Percentiles rank a stretch among this genome's conserved stretches.
Evolutionary conservation across 768 basidiomycete genomes (phyloP).

Genomic region (Leccinellum rugosiceps): DNA sequence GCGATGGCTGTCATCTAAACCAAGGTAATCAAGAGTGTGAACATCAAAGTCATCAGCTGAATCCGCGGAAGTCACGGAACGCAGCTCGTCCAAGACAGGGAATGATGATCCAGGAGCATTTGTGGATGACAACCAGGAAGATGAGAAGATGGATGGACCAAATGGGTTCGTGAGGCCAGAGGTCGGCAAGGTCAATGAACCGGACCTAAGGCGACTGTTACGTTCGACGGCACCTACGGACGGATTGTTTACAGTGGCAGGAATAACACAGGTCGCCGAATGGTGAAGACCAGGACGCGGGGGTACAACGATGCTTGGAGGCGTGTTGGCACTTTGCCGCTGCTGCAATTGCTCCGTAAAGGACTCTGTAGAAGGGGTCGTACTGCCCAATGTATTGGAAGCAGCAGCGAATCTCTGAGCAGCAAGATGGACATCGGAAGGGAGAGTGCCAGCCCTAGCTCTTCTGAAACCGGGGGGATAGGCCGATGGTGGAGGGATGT

Average conservation of each 20-base stretch:
- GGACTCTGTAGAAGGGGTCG: conserved; percentile 48
- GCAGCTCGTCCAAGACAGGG: conserved; percentile 73
- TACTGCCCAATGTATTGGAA: conserved; percentile 52
- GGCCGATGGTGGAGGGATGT: conserved; percentile 64
- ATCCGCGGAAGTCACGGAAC: conserved; percentile 76
- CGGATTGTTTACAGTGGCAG: conserved; percentile 43
- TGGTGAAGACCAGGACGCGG: conserved; percentile 71
- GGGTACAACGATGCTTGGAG: conserved; percentile 43
- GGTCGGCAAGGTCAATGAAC: conserved; percentile 84
- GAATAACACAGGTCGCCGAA: conserved; percentile 62
- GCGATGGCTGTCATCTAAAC: conserved; percentile 77
- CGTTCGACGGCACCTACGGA: conserved; percentile 46
- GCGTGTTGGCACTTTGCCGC: conserved; percentile 35
- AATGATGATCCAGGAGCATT: conserved; percentile 56
- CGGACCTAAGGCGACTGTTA: conserved; percentile 85
- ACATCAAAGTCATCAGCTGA: conserved; percentile 87
- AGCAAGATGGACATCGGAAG: conserved; percentile 89
- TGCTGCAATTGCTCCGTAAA: conserved; percentile 45
- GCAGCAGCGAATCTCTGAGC: conserved; percentile 78
- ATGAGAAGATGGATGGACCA: conserved; percentile 85
- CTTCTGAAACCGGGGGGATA: conserved; percentile 87
- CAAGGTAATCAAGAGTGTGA: conserved; percentile 95
- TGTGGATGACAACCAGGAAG: conserved; percentile 77
- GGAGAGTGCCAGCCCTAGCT: conserved; percentile 96
- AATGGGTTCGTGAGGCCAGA: conserved; percentile 79